Evolutionary conservation across 140 eudicot species (phyloP).

Genomic region (Oenanthe javanica): DNA sequence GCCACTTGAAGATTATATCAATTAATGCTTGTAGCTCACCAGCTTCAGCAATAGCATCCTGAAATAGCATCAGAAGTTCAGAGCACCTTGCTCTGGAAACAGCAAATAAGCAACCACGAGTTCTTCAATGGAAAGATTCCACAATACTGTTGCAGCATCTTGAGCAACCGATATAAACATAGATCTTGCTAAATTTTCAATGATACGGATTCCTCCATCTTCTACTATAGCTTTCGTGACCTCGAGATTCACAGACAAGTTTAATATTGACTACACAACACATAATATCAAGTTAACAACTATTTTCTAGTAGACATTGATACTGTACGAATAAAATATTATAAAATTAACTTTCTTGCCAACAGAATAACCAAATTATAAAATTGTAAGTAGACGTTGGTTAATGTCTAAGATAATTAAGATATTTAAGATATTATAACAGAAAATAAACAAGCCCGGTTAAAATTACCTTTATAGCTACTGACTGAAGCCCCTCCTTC

Average conservation of each 20-base stretch:
- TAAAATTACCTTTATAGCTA: slow-evolving; percentile 70
- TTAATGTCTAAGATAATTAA: background rate
- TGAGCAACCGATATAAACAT: slow-evolving; percentile 82
- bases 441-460: too few species aligned
- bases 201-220: slow-evolving; percentile 67
- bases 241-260: slow-evolving; percentile 69
- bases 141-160: slow-evolving; percentile 96
- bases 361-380: background rate
- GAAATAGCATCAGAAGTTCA: slow-evolving; percentile 1
- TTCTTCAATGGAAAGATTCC: slow-evolving; percentile 95
- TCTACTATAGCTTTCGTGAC: slow-evolving; percentile 91
- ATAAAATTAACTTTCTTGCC: too few species aligned
- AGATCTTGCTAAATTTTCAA: too few species aligned
- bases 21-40: slow-evolving; percentile 87
- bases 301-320: too few species aligned
- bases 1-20: slow-evolving; percentile 84
- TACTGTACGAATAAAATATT: too few species aligned
- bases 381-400: slow-evolving; percentile 19
- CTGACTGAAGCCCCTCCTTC: slow-evolving; percentile 92
- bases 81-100: background rate
- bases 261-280: slow-evolving; percentile 67
- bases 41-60: slow-evolving; percentile 89
- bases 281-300: too few species aligned
- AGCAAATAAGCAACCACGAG: slow-evolving; percentile 51
- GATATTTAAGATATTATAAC: too few species aligned